Evolutionary conservation across 1,139 yeast genomes (phyloP).

Genomic region (Diutina ranongensis): DNA sequence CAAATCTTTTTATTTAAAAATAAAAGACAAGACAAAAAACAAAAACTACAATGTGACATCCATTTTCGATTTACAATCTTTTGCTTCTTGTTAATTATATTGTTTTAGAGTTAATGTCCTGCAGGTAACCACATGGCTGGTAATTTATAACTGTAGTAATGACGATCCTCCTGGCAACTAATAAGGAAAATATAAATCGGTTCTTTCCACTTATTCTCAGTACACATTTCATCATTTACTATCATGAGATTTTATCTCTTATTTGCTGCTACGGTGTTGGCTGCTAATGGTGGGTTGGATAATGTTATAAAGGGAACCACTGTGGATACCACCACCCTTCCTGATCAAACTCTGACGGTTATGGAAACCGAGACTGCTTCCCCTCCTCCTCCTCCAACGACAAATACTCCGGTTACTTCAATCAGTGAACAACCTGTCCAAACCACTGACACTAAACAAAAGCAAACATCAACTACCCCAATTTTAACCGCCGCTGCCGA

Average conservation of each 20-base stretch:
- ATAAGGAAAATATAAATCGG: background rate
- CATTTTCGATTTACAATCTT: no score
- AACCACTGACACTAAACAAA: background rate
- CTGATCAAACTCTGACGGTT: background rate
- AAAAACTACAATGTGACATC: no score
- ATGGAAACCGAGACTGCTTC: constrained; percentile 1
- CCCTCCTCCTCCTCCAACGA: background rate
- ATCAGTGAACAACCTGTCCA: background rate
- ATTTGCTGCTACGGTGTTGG: background rate
- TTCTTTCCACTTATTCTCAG: background rate
- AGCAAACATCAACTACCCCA: background rate
- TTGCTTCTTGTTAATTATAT: no score
- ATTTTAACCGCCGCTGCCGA: background rate
- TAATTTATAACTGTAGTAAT: background rate
- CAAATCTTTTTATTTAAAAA: no score
- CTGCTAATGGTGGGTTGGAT: constrained; percentile 2
- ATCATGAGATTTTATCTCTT: background rate
- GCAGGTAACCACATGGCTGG: background rate
- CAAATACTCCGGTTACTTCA: background rate
- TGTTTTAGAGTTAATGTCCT: no score
- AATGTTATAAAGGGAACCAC: background rate
- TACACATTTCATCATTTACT: no score
- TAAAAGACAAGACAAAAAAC: no score
- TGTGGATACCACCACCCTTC: constrained; percentile 2
- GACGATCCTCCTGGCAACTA: background rate